A percentile compares a stretch with the other conserved stretches of the same genome.
phyloP scores from a whole-genome alignment of 2,329 filamentous ascomycete species.

The Westerdykella ornata region DNA sequence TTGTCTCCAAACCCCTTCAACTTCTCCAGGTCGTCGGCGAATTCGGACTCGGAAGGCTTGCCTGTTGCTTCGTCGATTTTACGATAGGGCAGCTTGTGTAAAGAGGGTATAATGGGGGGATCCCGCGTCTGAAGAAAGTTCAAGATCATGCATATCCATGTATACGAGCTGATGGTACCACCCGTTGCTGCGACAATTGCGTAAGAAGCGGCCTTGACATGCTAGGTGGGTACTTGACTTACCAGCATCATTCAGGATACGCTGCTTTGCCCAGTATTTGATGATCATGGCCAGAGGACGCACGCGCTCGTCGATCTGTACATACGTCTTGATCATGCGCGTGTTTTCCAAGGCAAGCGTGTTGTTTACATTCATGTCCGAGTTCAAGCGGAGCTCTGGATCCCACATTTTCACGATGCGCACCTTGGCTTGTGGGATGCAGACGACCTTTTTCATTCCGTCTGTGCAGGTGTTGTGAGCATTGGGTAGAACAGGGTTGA shows the following conservation, averaged over 20 bases:
- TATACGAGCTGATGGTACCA: conserved; percentile 93
- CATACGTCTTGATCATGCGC: conserved; percentile 94
- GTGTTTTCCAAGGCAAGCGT: conserved; percentile 92
- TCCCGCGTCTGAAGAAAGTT: conserved; percentile 87
- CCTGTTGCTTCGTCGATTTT: conserved; percentile 58
- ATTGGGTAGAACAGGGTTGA: conserved; percentile 1
- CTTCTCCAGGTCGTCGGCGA: conserved; percentile 77
- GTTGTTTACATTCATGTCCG: conserved; percentile 99
- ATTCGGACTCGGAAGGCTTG: conserved; percentile 56
- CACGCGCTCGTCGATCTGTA: conserved; percentile 85
- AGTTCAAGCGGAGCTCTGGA: conserved; percentile 78
- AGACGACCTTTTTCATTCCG: conserved; percentile 95
- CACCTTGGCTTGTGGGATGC: conserved; percentile 89
- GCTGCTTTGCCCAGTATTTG: conserved; percentile 92
- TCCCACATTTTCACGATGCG: conserved; percentile 99
- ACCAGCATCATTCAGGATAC: conserved; percentile 96
- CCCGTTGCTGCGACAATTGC: conserved; percentile 60
- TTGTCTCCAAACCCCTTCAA: conserved; percentile 66
- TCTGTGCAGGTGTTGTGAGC: conserved; percentile 51
- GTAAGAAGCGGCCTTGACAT: conserved; percentile 8
- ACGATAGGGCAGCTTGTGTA: conserved; percentile 67
- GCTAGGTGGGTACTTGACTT: conserved; percentile 35
- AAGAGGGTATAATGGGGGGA: conserved; percentile 74
- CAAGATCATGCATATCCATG: conserved; percentile 98
- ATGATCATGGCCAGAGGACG: conserved; percentile 91